Evolutionary conservation across 306 rosid species (phyloP).

Genomic region (Cajanus cajan): DNA sequence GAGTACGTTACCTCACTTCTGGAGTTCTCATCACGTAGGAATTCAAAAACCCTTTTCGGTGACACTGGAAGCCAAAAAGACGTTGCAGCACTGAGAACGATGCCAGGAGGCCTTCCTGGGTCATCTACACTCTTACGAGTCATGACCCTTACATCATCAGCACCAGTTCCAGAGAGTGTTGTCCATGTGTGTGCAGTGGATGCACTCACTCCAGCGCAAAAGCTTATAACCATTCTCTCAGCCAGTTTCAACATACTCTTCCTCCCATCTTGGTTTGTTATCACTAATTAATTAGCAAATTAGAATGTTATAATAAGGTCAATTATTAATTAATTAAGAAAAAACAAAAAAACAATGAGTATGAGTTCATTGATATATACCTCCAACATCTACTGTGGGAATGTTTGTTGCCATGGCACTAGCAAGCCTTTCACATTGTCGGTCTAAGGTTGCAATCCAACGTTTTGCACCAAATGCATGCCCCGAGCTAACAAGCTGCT

Average conservation of each 20-base stretch:
- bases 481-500: constrained; percentile 88
- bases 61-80: constrained; percentile 98
- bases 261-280: constrained; percentile 95
- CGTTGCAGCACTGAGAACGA: constrained; percentile 94
- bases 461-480: constrained; percentile 96
- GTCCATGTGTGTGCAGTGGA: constrained; percentile 98
- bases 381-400: constrained; percentile 86
- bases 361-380: constrained; percentile 29
- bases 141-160: constrained; percentile 95
- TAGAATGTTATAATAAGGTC: background rate
- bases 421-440: constrained; percentile 96
- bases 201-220: constrained; percentile 97
- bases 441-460: constrained; percentile 87
- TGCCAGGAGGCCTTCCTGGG: constrained; percentile 95
- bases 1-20: constrained; percentile 68
- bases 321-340: background rate
- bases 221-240: constrained; percentile 97
- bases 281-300: constrained; percentile 46
- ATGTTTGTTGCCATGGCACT: constrained; percentile 85
- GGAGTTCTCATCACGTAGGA: constrained; percentile 90
- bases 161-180: constrained; percentile 88
- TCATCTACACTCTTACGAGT: constrained; percentile 96
- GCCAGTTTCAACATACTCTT: constrained; percentile 96
- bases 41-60: constrained; percentile 83
- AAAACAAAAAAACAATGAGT: background rate